Base-by-base conservation (phyloP, 306 rosid genomes). In the Phaseolus lunatus region DNA sequence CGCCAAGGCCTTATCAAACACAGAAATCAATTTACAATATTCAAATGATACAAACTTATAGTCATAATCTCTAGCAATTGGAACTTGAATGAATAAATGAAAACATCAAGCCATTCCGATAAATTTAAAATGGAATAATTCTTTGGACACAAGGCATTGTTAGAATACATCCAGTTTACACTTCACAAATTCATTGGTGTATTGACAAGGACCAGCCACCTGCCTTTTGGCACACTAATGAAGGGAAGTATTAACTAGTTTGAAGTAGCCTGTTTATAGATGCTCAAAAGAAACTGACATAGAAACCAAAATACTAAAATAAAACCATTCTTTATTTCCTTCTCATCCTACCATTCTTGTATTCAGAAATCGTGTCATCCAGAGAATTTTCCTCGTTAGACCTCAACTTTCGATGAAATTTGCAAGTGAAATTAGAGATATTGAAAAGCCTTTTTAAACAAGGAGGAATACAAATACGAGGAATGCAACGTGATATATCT, bases 251-350 rank as follows among this genome's bases (percentile, higher is more conserved):
- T 22, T 29, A 72, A 72, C 44, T 49, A 77, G 64, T 66, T 65
- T 56, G 50, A 73, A 53, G 9, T 33, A 0, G 2, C 39, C 39
- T 33, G 8, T 5, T 61, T 57, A 66, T 31, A 54, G 39, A 56
- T 20, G 58, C 49, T 76, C 73, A 72, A 53, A 15, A 24, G 52
- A 67, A 70, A 29, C 16, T 19, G 65, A 10, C 22, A 41, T 24
- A 68, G 47, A 64, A 18, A 73, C 70, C 50, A 73, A 19, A 63
- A 29, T 54, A 68, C 39, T 69, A 5, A 19, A 44, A 80, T 50
- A 70, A 56, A 52, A 16, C 26, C 72, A 27, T 77, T 81, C 22
- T 73, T 64, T 73, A 37, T 20, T 59, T 77, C 79, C 33, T 41
- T 27, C 50, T 73, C 47, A n/a, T 58, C 20, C 57, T 63, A 62